Conservation (phyloP, 1,284 basidiomycete genomes). For the Malassezia globosa region DNA sequence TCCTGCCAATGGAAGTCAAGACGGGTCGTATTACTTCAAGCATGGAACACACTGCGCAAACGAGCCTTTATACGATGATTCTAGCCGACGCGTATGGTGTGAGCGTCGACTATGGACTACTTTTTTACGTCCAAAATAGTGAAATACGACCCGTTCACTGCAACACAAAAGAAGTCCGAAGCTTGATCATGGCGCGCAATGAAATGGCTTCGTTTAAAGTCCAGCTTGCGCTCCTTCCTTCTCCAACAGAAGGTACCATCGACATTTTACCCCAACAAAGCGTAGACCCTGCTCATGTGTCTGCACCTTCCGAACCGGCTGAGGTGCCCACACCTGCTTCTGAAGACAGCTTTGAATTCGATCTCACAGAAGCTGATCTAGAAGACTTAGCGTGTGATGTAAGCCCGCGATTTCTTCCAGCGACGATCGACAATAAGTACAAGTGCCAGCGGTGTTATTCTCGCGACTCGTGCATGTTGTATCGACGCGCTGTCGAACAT, state of each 20-base stretch:
- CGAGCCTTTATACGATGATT: conserved; percentile 88
- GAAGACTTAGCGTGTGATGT: neutral
- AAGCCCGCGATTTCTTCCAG: conserved; percentile 51
- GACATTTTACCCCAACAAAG: too few relatives aligned
- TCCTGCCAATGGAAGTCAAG: conserved; percentile 82
- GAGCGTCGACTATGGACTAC: conserved; percentile 57
- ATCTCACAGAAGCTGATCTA: neutral
- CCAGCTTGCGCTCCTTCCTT: conserved; percentile 25
- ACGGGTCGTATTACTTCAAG: conserved; percentile 64
- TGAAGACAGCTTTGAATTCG: conserved; percentile 3
- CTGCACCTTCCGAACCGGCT: neutral
- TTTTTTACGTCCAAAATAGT: conserved; percentile 87
- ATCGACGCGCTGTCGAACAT: conserved; percentile 56
- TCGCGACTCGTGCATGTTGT: conserved; percentile 81
- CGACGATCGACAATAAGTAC: conserved; percentile 70
- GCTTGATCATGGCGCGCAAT: conserved; percentile 70
- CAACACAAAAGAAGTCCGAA: conserved; percentile 69
- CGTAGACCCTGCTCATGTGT: too few relatives aligned
- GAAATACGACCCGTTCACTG: conserved; percentile 69
- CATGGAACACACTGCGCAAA: conserved; percentile 82
- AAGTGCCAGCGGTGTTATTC: conserved; percentile 72
- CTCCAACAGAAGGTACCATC: neutral
- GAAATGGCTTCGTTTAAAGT: conserved; percentile 67
- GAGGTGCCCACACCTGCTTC: neutral
- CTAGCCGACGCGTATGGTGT: conserved; percentile 74